Base-by-base conservation (phyloP, 805 yeast species). In the Diddensiella caesifluorescens region DNA sequence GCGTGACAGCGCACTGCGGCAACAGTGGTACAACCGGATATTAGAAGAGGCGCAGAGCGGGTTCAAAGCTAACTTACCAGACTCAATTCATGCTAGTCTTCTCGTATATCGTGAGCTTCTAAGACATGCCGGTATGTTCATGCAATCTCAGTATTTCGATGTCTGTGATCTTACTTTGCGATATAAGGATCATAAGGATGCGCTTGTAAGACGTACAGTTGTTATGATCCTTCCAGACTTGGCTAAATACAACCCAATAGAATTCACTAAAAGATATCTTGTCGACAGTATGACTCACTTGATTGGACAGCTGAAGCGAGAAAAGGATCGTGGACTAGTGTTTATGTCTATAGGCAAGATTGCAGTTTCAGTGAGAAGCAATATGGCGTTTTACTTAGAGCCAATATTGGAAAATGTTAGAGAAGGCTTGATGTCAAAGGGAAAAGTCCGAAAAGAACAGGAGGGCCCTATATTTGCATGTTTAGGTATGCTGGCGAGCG, bases 391-490 rank as follows among this genome's bases (percentile, higher is more conserved):
- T 1, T 90, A 89, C 55, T 67, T 90, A 33, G 95, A 88, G 57
- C 87, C 89, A 1, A 81, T 90, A n/a, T 64, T 90, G 38, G 88
- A 82, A 40, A 85, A 80, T 50, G 77, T 89, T 16, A 70, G 88
- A 54, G 96, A 88, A 44, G 89, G 92, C 0, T 67, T 90, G 21
- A 67, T 75, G 1, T 69, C 81, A 5, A 79, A 76, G 53, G 65
- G 69, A n/a, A 70, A 75, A 23, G 63, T 58, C 5, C 3, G 78
- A 48, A 81, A 78, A 55, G 88, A 83, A 37, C 78, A 83, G 33
- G 95, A 86, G 50, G 82, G 85, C 0, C 88, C 95, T 1, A 76
- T 90, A 16, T 90, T 89, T 55, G 85, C 83, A 52, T 92, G 97
- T 59, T 72, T 90, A 33, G 86, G 94, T 0, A 83, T 86, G 62